A percentile compares a stretch with the other conserved stretches of the same genome.
Evolutionary conservation across 2,329 filamentous ascomycete genomes (phyloP).

Genomic region (Diaporthe vexans): DNA sequence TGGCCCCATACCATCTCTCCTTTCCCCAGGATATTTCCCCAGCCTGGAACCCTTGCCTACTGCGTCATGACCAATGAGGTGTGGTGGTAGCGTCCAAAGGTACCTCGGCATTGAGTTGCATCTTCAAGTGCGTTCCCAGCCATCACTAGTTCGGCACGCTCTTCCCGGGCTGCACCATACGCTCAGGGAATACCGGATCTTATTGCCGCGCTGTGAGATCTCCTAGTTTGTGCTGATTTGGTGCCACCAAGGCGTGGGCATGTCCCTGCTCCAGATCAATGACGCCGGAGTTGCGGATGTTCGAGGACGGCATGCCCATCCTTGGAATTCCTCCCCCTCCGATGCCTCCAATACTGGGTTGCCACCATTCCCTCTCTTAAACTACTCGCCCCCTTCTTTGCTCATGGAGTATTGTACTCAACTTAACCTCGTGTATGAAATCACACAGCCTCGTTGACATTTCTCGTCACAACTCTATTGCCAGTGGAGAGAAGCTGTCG

Average conservation of each 20-base stretch:
- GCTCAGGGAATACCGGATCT: neutral
- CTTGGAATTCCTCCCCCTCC: neutral
- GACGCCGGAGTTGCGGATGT: conserved; percentile 17
- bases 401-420: neutral
- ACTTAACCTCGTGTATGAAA: neutral
- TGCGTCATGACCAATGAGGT: conserved; percentile 3
- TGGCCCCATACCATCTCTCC: neutral
- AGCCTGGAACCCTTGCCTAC: neutral
- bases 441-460: neutral
- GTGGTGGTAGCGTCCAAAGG: conserved; percentile 17
- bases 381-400: too few species aligned
- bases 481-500: too few species aligned
- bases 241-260: neutral
- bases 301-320: conserved; percentile 20
- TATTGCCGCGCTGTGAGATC: neutral
- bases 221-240: neutral
- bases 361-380: neutral
- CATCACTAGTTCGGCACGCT: conserved; percentile 1
- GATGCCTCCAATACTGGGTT: neutral
- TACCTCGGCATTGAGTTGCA: conserved; percentile 20
- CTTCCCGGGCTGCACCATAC: neutral
- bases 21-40: conserved; percentile 32
- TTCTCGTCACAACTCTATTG: neutral
- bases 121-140: conserved; percentile 15
- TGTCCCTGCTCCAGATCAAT: conserved; percentile 24